Evolutionary conservation across 1,284 basidiomycete genomes (phyloP), one percentile per base, ranked within the genome.

Genomic region (Ustilago lituana): DNA sequence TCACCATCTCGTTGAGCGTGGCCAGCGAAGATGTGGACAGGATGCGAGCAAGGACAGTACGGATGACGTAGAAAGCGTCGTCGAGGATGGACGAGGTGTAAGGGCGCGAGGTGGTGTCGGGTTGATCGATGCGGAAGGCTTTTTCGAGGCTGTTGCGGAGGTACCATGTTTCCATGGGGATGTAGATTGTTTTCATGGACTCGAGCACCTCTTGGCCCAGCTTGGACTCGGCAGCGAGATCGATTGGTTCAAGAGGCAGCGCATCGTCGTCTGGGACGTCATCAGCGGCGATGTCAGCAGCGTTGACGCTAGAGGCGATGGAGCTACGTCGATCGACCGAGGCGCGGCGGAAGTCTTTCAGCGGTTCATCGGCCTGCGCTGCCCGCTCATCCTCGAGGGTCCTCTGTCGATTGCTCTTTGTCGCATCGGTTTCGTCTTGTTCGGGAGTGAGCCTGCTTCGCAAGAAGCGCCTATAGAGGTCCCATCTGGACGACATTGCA

Each of bases 121-220:
- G 59, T 20, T 69, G 51, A 32, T 52, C 73, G 45, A 63, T 39
- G 40, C 61, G 51, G 41, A 61, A 39, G 17, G 58, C 50, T 86
- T 94, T 94, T 78, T 95, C 91, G 43, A 96, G 88, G 55, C 89
- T 90, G 11, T 87, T 89, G n/a, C 91, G 88, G 15, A 90, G 87
- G 82, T 94, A 97, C 94, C 94, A 98, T 4, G 89, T 84, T 82
- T 98, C 95, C 58, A 98, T 85, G 1, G 94, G 93, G 33, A 89
- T 86, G 78, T 96, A 98, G 77, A 91, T 93, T 15, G 86, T 87
- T 8, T 83, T 83, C 27, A 94, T 85, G 11, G 63, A 27, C 14
- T 60, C 53, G 7, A 67, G 58, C 15, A 80, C 36, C 43, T 94
- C 84, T 53, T 88, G 85, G 23, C 90, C 87, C 54, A 97, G 89